These are phyloP conservation scores for Pugionium cornutum DNA, from an alignment of 345 rosid genomes.

Conservation along the genomic window DNA sequence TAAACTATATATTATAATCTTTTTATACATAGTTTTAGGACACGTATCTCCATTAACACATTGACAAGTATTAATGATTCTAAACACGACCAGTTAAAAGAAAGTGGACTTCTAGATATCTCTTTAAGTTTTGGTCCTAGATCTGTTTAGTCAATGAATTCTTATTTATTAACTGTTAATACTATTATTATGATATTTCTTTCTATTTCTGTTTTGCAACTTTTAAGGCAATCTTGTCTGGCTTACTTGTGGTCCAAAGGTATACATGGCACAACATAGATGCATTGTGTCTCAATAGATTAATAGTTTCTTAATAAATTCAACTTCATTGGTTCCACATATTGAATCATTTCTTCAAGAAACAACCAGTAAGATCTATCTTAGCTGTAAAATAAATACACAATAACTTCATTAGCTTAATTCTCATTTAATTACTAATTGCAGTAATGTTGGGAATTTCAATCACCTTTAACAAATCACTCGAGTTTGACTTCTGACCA, in stretches of 20 bases:
- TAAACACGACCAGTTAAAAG: constrained; percentile 18
- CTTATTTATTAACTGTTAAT: background rate
- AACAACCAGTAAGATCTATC: constrained; percentile 27
- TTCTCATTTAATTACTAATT: constrained; percentile 11
- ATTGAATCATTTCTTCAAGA: constrained; percentile 20
- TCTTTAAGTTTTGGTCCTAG: constrained; percentile 26
- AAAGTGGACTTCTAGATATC: constrained; percentile 32
- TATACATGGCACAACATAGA: constrained; percentile 36
- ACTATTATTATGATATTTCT: constrained; percentile 8
- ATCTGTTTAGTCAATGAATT: constrained; percentile 27
- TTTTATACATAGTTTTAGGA: constrained; percentile 10
- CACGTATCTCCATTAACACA: constrained; percentile 22
- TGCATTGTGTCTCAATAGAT: constrained; percentile 22
- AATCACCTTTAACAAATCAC: constrained; percentile 11
- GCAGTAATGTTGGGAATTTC: constrained; percentile 10
- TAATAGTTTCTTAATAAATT: background rate
- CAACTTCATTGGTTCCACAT: constrained; percentile 17
- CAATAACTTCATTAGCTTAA: background rate
- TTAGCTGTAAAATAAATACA: constrained; percentile 10
- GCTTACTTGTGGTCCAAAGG: constrained; percentile 33
- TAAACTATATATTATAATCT: constrained; percentile 12
- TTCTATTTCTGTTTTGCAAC: constrained; percentile 29
- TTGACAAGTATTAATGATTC: constrained; percentile 23
- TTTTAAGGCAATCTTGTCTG: constrained; percentile 31
- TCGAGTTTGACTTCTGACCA: constrained; percentile 8